phyloP scores from a whole-genome alignment of 768 basidiomycete species.

The Xerocomellus amylosporus region DNA sequence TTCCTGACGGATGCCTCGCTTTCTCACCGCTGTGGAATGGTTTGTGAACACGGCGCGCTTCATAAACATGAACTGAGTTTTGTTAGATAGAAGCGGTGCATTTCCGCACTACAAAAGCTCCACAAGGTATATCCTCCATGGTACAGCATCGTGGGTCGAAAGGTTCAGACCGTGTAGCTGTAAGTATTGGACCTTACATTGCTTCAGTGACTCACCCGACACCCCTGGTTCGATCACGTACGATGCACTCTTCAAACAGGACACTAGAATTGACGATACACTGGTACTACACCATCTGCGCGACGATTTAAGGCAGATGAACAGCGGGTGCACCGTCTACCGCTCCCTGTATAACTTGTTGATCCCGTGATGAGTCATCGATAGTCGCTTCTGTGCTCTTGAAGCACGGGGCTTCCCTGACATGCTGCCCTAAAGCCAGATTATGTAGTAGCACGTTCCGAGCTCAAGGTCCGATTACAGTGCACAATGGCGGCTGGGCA shows the following conservation, averaged over 20 bases:
- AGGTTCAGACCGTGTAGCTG: background rate
- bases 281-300: constrained; percentile 20
- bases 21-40: too few relatives aligned
- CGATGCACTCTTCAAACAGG: constrained; percentile 24
- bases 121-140: too few relatives aligned
- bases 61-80: too few relatives aligned
- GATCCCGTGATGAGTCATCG: constrained; percentile 11
- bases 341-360: constrained; percentile 21
- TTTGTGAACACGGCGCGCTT: too few relatives aligned
- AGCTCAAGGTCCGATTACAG: background rate
- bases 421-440: constrained; percentile 12
- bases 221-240: background rate
- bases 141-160: too few relatives aligned
- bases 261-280: constrained; percentile 21
- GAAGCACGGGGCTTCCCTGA: constrained; percentile 28
- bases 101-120: background rate
- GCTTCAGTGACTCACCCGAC: background rate
- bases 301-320: constrained; percentile 24
- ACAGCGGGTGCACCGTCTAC: constrained; percentile 16
- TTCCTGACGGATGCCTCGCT: too few relatives aligned
- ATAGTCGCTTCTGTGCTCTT: constrained; percentile 13
- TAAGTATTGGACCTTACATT: constrained; percentile 13
- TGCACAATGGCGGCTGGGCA: background rate
- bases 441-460: constrained; percentile 12
- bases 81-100: too few relatives aligned